A percentile compares a stretch with the other conserved stretches of the same genome.
These are phyloP conservation scores for Saccharomyces hybrid DNA, from an alignment of 1,139 yeast genomes.

Conservation along the genomic window DNA sequence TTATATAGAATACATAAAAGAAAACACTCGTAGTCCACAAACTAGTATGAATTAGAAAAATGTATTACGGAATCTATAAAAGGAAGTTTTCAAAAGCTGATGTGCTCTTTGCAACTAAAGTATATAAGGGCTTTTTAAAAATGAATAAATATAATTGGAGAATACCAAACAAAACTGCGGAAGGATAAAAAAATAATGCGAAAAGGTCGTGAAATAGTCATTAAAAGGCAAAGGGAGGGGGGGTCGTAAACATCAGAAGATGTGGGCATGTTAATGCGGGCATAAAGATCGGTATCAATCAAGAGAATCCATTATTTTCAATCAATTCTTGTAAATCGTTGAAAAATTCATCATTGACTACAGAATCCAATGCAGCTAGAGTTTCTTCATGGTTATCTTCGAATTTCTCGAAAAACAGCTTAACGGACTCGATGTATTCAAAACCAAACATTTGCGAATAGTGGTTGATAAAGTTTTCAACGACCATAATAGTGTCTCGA, in stretches of 20 bases:
- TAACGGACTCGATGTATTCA: constrained; percentile 20
- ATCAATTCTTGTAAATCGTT: constrained; percentile 9
- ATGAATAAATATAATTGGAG: neutral
- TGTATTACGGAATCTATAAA: neutral
- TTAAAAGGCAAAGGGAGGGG: neutral
- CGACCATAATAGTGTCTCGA: constrained; percentile 11
- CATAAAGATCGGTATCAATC: neutral
- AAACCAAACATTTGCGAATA: constrained; percentile 22
- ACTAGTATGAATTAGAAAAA: neutral
- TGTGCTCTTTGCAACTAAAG: neutral
- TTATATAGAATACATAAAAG: neutral
- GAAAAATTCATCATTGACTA: constrained; percentile 11
- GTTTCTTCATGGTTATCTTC: constrained; percentile 5
- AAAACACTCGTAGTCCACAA: neutral
- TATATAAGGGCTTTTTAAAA: neutral
- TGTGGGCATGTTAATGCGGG: neutral
- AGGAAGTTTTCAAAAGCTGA: neutral
- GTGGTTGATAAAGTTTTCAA: constrained; percentile 17
- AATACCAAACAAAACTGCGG: neutral
- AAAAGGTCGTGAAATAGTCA: neutral
- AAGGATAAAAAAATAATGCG: neutral
- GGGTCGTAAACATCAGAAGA: neutral
- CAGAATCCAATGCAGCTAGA: constrained; percentile 8
- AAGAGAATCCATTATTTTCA: constrained; percentile 5
- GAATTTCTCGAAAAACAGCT: constrained; percentile 13